A percentile compares a stretch with the other conserved stretches of the same genome.
phyloP scores from a whole-genome alignment of 306 rosid genomes.

The Acmispon strigosus region DNA sequence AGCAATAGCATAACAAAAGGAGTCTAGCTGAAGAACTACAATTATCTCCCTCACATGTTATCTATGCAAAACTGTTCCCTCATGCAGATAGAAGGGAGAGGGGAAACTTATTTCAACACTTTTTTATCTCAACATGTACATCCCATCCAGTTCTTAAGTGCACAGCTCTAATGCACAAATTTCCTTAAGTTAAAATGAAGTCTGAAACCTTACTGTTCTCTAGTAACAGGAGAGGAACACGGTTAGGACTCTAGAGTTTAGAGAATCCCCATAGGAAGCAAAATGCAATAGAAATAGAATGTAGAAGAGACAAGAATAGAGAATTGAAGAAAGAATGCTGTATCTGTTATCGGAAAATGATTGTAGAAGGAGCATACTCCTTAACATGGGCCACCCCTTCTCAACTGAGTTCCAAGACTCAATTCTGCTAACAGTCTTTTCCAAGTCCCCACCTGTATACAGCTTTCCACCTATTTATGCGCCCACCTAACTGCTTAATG shows the following conservation, averaged over 20 bases:
- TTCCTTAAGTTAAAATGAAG: not conserved
- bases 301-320: not conserved
- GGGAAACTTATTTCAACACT: not conserved
- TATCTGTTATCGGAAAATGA: not conserved
- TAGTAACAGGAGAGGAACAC: not conserved
- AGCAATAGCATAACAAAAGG: not conserved
- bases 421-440: not conserved
- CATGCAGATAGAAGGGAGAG: not conserved
- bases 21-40: slow-evolving; percentile 8
- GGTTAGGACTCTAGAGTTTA: not conserved
- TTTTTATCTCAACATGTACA: slow-evolving; percentile 3
- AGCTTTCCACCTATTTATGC: too few species aligned
- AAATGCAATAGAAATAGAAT: not conserved
- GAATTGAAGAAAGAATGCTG: not conserved
- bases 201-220: not conserved
- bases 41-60: slow-evolving; percentile 1
- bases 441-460: too few species aligned
- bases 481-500: too few species aligned
- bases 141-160: not conserved
- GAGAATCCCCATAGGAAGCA: not conserved
- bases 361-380: not conserved
- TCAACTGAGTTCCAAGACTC: not conserved
- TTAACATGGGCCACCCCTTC: not conserved
- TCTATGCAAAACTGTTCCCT: not conserved
- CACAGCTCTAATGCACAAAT: not conserved